Conservation (phyloP, 495 filamentous ascomycete species). For the Penicillium alfredii region DNA sequence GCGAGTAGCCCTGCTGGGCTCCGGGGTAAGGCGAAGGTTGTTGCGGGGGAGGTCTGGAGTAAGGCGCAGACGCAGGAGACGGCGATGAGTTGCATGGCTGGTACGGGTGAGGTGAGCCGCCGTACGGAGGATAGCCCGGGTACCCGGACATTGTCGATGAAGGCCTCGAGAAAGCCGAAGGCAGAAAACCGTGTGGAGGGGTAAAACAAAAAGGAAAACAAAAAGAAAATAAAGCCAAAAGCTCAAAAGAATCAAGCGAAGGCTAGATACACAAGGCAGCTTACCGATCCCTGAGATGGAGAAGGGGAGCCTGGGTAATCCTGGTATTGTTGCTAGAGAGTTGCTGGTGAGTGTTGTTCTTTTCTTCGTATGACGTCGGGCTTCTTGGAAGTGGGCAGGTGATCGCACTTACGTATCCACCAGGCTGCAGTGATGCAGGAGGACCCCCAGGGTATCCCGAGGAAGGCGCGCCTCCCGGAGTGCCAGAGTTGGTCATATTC, state of each 20-base stretch:
- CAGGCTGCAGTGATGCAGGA: constrained; percentile 32
- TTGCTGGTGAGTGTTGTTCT: constrained; percentile 7
- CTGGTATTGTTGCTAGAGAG: constrained; percentile 36
- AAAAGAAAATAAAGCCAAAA: constrained; percentile 6
- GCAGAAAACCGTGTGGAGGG: constrained; percentile 5
- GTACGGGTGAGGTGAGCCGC: constrained; percentile 34
- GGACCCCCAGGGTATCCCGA: constrained; percentile 41
- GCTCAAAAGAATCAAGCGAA: constrained; percentile 5
- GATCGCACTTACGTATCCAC: constrained; percentile 37
- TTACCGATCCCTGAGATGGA: constrained; percentile 37
- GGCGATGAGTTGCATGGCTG: constrained; percentile 28
- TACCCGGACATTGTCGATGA: constrained; percentile 34
- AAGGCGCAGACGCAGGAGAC: constrained; percentile 27
- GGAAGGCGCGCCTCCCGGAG: constrained; percentile 36
- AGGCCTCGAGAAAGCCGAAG: constrained; percentile 1
- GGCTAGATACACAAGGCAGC: constrained; percentile 16
- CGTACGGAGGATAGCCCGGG: constrained; percentile 35
- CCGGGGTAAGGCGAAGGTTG: constrained; percentile 24
- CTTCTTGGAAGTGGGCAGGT: constrained; percentile 7
- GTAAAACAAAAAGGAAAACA: constrained; percentile 12
- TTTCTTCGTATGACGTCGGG: constrained; percentile 21
- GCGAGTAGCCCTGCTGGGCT: constrained; percentile 28
- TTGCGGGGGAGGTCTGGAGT: constrained; percentile 25
- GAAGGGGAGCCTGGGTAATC: constrained; percentile 37
- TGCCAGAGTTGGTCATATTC: constrained; percentile 21